These are phyloP conservation scores for Jatropha podagrica DNA, from an alignment of 441 rosid species.

Conservation along the genomic window DNA sequence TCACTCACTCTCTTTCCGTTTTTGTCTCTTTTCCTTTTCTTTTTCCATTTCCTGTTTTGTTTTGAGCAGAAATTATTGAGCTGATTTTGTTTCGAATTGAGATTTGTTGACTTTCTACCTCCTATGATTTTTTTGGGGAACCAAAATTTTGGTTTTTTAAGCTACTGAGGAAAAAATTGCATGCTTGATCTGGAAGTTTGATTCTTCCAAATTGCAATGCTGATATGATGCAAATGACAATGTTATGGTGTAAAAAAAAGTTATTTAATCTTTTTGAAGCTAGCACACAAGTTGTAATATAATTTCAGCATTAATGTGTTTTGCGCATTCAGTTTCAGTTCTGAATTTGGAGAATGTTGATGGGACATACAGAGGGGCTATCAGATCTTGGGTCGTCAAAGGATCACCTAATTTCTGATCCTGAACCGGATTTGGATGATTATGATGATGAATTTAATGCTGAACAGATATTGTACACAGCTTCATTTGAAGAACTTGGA, in stretches of 20 bases:
- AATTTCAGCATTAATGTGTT: slow-evolving; percentile 1
- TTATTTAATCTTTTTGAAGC: too few species aligned
- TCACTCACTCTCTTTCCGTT: background rate
- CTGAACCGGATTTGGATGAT: slow-evolving; percentile 41
- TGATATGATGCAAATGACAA: background rate
- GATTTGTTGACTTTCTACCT: background rate
- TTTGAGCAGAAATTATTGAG: background rate
- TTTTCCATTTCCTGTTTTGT: background rate
- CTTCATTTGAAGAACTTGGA: slow-evolving; percentile 66
- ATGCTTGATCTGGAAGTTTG: slow-evolving; percentile 1
- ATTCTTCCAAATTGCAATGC: background rate
- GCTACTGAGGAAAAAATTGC: background rate
- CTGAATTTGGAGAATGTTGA: slow-evolving; percentile 39
- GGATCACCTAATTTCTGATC: slow-evolving; percentile 40
- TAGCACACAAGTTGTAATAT: too few species aligned
- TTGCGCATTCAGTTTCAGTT: slow-evolving; percentile 17
- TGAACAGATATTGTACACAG: slow-evolving; percentile 46
- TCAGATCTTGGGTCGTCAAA: slow-evolving; percentile 46
- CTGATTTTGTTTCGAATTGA: background rate
- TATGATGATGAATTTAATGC: slow-evolving; percentile 34
- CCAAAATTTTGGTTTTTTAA: background rate
- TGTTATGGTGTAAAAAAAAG: too few species aligned
- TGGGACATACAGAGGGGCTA: slow-evolving; percentile 50
- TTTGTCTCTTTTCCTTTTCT: background rate
- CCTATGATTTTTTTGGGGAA: too few species aligned